Conservation (phyloP, 441 rosid genomes). For the Cnidoscolus chayamansa region DNA sequence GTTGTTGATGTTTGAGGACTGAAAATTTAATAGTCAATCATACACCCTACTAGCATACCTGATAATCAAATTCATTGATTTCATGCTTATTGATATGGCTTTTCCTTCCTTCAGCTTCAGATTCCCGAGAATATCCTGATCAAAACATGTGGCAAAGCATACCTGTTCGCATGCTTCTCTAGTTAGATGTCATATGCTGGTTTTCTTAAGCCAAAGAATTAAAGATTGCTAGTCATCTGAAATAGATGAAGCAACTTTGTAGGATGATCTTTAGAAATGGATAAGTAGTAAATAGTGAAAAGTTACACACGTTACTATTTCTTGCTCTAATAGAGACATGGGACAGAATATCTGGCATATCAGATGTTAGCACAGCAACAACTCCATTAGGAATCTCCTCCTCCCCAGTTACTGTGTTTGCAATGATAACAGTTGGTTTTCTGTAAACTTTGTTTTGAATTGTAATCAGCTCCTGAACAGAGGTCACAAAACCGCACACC, state of each 20-base stretch:
- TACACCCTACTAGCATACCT: conserved; percentile 29
- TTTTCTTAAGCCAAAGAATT: conserved; percentile 15
- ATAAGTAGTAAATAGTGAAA: background rate
- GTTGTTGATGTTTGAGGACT: conserved; percentile 1
- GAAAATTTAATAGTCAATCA: conserved; percentile 4
- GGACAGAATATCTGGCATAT: conserved; percentile 78
- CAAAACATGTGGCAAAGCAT: conserved; percentile 88
- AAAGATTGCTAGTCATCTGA: conserved; percentile 18
- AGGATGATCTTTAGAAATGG: background rate
- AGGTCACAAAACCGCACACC: conserved; percentile 53
- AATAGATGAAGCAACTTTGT: conserved; percentile 5
- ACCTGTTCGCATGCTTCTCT: conserved; percentile 42
- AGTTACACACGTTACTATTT: conserved; percentile 56
- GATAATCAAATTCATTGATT: conserved; percentile 48
- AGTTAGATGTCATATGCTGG: background rate
- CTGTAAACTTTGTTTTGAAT: conserved; percentile 61
- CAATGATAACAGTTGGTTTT: conserved; percentile 63
- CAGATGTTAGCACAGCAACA: conserved; percentile 78
- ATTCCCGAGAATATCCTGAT: conserved; percentile 50
- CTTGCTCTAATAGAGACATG: conserved; percentile 85
- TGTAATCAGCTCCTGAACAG: conserved; percentile 48
- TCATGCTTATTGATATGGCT: conserved; percentile 46
- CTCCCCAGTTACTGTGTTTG: conserved; percentile 65
- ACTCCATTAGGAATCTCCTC: conserved; percentile 82
- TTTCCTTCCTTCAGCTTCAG: conserved; percentile 65